Conservation (phyloP, 2,329 filamentous ascomycete genomes). For the Verticillium zaregamsianum region DNA sequence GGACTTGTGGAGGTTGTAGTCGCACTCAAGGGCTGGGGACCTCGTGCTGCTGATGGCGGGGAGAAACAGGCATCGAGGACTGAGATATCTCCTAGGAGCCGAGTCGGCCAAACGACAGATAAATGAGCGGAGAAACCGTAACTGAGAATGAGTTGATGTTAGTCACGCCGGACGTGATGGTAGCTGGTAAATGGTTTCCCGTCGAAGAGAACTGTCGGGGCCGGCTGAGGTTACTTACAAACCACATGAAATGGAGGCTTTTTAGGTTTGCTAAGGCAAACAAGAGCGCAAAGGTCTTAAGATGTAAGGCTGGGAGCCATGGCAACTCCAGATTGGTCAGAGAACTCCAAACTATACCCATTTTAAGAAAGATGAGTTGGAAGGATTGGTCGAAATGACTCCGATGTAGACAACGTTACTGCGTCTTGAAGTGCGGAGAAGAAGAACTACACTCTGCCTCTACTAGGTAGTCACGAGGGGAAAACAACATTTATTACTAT, state of each 20-base stretch:
- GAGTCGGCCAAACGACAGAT: slow-evolving; percentile 20
- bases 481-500: too few relatives aligned
- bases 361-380: too few relatives aligned
- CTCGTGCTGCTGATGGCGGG: slow-evolving; percentile 55
- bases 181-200: background rate
- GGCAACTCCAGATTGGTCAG: too few relatives aligned
- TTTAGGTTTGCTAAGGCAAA: slow-evolving; percentile 5
- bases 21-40: slow-evolving; percentile 70
- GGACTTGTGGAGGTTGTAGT: slow-evolving; percentile 81
- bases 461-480: too few relatives aligned
- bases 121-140: slow-evolving; percentile 29
- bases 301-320: background rate
- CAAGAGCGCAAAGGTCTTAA: background rate
- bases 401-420: too few relatives aligned
- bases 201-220: too few relatives aligned
- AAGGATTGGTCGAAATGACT: too few relatives aligned
- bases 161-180: background rate
- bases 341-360: too few relatives aligned
- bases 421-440: too few relatives aligned
- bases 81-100: slow-evolving; percentile 17
- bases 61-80: slow-evolving; percentile 29
- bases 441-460: too few relatives aligned
- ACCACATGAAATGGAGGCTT: slow-evolving; percentile 3
- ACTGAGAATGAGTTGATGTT: slow-evolving; percentile 11
- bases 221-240: background rate